Conservation (phyloP, 1,284 basidiomycete species). For the Puccinia brachypodii region DNA sequence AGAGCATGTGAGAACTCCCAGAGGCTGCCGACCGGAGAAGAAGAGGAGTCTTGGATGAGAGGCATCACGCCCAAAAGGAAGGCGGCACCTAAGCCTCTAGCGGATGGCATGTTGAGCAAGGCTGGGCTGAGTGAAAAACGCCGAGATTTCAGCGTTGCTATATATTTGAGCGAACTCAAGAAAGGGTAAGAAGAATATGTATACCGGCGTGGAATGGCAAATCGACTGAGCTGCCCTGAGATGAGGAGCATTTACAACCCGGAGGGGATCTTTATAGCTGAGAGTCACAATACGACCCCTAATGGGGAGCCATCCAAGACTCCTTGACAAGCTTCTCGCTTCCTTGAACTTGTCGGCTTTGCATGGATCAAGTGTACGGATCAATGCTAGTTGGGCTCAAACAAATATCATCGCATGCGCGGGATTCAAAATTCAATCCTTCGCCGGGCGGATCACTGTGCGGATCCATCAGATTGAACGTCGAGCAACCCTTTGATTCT, state of each 20-base stretch:
- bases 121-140: not conserved
- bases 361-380: not conserved
- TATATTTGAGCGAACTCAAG: no score
- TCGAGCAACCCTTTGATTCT: no score
- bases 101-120: not conserved
- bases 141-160: not conserved
- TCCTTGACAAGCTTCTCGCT: not conserved
- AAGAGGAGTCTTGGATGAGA: not conserved
- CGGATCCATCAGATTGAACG: no score
- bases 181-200: not conserved
- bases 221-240: not conserved
- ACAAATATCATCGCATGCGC: no score
- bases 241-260: not conserved
- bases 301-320: not conserved
- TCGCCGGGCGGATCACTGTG: no score
- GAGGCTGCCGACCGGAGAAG: not conserved
- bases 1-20: not conserved
- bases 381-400: not conserved
- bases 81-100: not conserved
- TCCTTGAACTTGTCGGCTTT: not conserved
- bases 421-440: no score
- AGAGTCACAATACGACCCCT: not conserved
- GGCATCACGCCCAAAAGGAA: slow-evolving; percentile 6
- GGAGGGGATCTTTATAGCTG: slow-evolving; percentile 1
- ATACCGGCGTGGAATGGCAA: not conserved